Conservation (phyloP, 352 stramenopile species). For the Blastocystis sp. region DNA sequence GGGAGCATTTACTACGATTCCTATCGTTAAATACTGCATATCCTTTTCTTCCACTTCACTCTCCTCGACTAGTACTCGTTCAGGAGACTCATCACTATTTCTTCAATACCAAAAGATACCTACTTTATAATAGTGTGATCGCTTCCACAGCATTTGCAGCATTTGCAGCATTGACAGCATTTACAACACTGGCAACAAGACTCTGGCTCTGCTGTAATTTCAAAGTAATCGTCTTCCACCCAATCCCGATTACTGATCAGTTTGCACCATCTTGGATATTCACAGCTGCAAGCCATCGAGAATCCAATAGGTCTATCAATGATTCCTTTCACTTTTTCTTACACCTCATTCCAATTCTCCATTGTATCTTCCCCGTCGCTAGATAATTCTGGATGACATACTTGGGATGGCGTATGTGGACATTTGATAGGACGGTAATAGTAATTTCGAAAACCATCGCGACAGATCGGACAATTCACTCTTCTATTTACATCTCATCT, state of each 20-base stretch:
- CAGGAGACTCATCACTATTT: slow-evolving; percentile 1
- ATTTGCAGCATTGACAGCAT: not conserved
- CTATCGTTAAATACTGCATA: slow-evolving; percentile 55
- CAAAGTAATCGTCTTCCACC: slow-evolving; percentile 23
- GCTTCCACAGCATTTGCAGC: not conserved
- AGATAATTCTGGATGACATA: not conserved
- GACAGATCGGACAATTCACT: slow-evolving; percentile 36
- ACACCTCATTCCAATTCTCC: not conserved
- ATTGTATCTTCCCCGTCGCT: not conserved
- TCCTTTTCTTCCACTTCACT: slow-evolving; percentile 1
- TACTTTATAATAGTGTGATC: not conserved
- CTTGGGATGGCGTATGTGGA: not conserved
- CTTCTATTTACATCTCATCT: not conserved
- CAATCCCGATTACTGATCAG: slow-evolving; percentile 48
- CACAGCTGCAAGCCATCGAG: not conserved
- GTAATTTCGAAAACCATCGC: slow-evolving; percentile 33
- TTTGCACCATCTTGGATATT: slow-evolving; percentile 34
- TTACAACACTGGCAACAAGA: not conserved
- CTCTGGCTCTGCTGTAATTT: slow-evolving; percentile 1
- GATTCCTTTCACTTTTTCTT: not conserved
- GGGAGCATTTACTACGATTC: slow-evolving; percentile 56
- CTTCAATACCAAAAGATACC: not conserved
- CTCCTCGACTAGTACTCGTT: not conserved
- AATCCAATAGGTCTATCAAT: not conserved
- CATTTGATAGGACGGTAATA: slow-evolving; percentile 28